A percentile compares a stretch with the other conserved stretches of the same genome.
phyloP scores from a whole-genome alignment of 164 flowering plant species.

The Chimonanthus salicifolius region DNA sequence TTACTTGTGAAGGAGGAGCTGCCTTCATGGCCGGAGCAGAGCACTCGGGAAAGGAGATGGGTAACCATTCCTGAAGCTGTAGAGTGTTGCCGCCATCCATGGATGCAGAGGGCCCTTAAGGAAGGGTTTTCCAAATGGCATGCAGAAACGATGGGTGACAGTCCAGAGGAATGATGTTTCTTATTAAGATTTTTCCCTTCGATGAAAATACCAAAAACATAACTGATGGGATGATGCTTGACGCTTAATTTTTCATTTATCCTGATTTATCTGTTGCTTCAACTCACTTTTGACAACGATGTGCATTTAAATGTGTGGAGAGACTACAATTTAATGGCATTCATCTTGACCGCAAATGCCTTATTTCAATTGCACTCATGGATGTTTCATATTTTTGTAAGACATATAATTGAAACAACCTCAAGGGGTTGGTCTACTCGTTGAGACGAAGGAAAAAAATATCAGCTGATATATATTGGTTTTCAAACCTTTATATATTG shows the following conservation, averaged over 20 bases:
- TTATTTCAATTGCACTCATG: too few species aligned
- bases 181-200: too few species aligned
- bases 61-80: conserved; percentile 52
- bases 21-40: conserved; percentile 61
- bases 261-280: not conserved
- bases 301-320: too few species aligned
- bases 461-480: too few species aligned
- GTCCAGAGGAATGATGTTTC: not conserved
- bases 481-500: too few species aligned
- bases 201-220: too few species aligned
- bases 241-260: not conserved
- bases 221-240: not conserved
- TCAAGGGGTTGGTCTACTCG: too few species aligned
- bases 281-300: not conserved
- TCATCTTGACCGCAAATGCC: too few species aligned
- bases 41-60: conserved; percentile 52
- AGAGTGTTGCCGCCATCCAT: conserved; percentile 45
- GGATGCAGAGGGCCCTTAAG: conserved; percentile 62
- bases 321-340: too few species aligned
- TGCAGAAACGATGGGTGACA: conserved; percentile 4
- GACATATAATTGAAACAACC: too few species aligned
- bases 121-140: conserved; percentile 43
- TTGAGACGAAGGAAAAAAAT: too few species aligned
- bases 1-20: conserved; percentile 63
- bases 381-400: too few species aligned